Base-by-base conservation (phyloP, 768 basidiomycete genomes). In the Pleurotus giganteus region DNA sequence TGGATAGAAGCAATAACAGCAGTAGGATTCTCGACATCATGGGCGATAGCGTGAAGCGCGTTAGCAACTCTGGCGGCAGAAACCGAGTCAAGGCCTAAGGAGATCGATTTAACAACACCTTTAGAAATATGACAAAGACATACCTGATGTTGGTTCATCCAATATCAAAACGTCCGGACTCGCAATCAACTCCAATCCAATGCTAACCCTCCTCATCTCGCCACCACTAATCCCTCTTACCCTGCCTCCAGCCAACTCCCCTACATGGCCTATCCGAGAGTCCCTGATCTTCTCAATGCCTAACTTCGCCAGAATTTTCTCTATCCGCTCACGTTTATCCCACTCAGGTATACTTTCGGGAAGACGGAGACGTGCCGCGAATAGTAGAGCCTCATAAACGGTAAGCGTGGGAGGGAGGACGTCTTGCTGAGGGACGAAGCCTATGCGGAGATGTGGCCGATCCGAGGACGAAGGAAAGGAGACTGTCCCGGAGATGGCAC, bases 351-450 rank as follows among this genome's bases (percentile, higher is more conserved):
- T 71, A 39, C 74, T 81, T 65, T 92, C 91, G 0, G 94, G 91
- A 0, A 98, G 74, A 3, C 92, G 87, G 6, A 97, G 78, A 23
- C 86, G 81, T 5, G 94, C 92, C 11, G 91, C 93, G 60, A 97
- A 95, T 12, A 89, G 69, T 17, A 98, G 77, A 0, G 90, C 83
- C 69, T 94, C 92, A 37, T 80, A 81, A 2, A 91, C 89, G 0
- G 91, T 91, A n/a, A 91, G 74, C 37, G 83, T 83, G 0, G 88
- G 72, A 1, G 92, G 90, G 7, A 95, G 79, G 44, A 94, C 75
- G 62, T 95, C 94, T 59, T 89, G 84, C 71, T 96, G 87, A 24
- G 92, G 89, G 15, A 95, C 91, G 64, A 93, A 95, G 3, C 89
- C 91, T 13, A 95, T 78, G 15, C 84, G 83, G 15, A 84, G 83